Conservation (phyloP, 2,329 filamentous ascomycete genomes). For the Colletotrichum siamense region DNA sequence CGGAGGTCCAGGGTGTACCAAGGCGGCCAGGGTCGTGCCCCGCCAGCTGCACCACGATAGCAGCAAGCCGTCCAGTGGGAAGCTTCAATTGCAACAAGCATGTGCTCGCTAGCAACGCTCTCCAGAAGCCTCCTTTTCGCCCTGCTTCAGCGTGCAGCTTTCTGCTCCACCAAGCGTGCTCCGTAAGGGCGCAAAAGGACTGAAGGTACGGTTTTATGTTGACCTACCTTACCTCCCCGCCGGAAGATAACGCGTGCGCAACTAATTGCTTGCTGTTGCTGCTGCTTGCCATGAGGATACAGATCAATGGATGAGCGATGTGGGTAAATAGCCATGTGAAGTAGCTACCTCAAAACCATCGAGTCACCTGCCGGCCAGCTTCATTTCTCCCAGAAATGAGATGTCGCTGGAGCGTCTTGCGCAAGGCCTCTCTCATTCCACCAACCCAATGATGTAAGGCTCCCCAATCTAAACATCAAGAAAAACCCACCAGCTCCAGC, state of each 20-base stretch:
- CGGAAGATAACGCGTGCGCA: background rate
- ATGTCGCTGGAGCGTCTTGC: background rate
- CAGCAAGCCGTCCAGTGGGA: background rate
- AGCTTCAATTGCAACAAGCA: background rate
- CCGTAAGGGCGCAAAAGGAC: background rate
- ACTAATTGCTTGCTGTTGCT: background rate
- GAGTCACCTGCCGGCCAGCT: background rate
- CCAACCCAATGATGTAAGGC: background rate
- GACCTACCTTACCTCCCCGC: background rate
- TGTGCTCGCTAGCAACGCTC: background rate
- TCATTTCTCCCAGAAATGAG: background rate
- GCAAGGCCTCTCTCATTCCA: background rate
- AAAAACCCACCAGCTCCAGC: background rate
- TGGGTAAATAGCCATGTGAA: background rate
- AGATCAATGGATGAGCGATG: background rate
- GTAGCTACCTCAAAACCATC: background rate
- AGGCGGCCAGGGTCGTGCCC: background rate
- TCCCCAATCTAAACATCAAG: background rate
- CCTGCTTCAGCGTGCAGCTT: background rate
- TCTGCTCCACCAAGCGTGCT: background rate
- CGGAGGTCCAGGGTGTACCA: background rate
- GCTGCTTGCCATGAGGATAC: background rate
- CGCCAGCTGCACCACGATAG: background rate
- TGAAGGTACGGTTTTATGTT: background rate
- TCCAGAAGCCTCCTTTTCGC: background rate